A percentile compares a stretch with the other conserved stretches of the same genome.
phyloP scores from a whole-genome alignment of 768 basidiomycete species.

The Leucosporidium creatinivorum region DNA sequence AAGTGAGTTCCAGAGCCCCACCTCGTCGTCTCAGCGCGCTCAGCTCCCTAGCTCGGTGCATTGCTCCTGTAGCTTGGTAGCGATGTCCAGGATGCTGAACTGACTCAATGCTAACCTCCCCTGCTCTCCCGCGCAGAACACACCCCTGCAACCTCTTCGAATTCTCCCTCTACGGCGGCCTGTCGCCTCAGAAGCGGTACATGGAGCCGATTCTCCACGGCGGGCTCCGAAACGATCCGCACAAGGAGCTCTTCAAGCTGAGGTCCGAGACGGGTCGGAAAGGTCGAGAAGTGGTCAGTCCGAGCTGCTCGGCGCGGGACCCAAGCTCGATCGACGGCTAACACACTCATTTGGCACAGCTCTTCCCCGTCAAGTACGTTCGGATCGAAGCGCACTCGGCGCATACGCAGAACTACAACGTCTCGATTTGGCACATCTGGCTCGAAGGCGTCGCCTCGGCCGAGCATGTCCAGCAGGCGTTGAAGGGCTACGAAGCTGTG shows the following conservation, averaged over 20 bases:
- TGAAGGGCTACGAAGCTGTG: slow-evolving; percentile 3
- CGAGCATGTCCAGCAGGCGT: not conserved
- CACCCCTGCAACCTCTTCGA: slow-evolving; percentile 36
- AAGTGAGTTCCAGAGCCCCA: slow-evolving; percentile 18
- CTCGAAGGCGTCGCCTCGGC: slow-evolving; percentile 7
- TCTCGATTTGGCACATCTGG: slow-evolving; percentile 33
- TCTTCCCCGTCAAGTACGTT: slow-evolving; percentile 21
- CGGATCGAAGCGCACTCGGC: slow-evolving; percentile 24
- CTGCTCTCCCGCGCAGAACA: not conserved
- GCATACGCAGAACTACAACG: slow-evolving; percentile 13
- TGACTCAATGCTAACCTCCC: not conserved
- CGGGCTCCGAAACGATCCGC: slow-evolving; percentile 31
- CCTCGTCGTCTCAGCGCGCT: not conserved
- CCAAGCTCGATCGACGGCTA: too few species aligned
- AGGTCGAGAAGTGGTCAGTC: not conserved
- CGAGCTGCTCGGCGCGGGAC: too few species aligned
- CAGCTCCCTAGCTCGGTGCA: not conserved
- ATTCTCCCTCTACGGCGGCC: slow-evolving; percentile 32
- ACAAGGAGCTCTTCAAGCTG: slow-evolving; percentile 14
- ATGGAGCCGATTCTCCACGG: slow-evolving; percentile 30
- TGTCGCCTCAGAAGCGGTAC: slow-evolving; percentile 17
- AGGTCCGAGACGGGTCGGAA: not conserved
- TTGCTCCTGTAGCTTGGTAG: not conserved
- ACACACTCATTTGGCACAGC: not conserved
- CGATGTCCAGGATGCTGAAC: too few species aligned